A percentile compares a stretch with the other conserved stretches of the same genome.
Conservation (phyloP, 352 stramenopile species). For the Phytophthora sp. region DNA sequence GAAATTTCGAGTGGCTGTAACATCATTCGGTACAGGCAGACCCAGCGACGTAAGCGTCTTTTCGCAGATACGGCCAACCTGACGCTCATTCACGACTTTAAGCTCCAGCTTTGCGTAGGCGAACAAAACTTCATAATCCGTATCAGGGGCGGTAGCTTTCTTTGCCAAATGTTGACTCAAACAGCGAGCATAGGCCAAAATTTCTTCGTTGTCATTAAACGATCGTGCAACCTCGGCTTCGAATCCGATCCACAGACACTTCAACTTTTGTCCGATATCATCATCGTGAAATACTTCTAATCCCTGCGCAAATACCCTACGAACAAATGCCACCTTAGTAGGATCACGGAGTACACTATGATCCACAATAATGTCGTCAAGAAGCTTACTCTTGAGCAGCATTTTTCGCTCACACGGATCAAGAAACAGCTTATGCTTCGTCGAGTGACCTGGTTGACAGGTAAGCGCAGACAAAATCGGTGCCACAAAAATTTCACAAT, state of each 20-base stretch:
- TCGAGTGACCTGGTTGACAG: slow-evolving; percentile 4
- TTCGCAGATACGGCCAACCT: slow-evolving; percentile 61
- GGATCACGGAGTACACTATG: slow-evolving; percentile 29
- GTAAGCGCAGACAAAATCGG: slow-evolving; percentile 59
- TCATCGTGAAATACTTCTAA: slow-evolving; percentile 33
- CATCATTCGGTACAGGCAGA: neutral
- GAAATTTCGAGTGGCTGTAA: slow-evolving; percentile 22
- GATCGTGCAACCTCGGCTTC: slow-evolving; percentile 35
- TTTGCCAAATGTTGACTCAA: slow-evolving; percentile 45
- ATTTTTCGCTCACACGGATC: slow-evolving; percentile 25
- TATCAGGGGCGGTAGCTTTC: slow-evolving; percentile 1
- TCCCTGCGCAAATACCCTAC: slow-evolving; percentile 37
- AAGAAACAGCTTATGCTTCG: slow-evolving; percentile 34
- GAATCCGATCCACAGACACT: slow-evolving; percentile 60
- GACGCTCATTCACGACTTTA: slow-evolving; percentile 44
- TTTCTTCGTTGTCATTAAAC: neutral
- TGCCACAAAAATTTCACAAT: slow-evolving; percentile 40
- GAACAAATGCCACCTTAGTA: slow-evolving; percentile 53
- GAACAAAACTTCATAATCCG: slow-evolving; percentile 40
- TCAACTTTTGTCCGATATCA: slow-evolving; percentile 26
- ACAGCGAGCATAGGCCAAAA: slow-evolving; percentile 23
- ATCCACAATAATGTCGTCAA: slow-evolving; percentile 34
- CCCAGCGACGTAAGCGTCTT: slow-evolving; percentile 51
- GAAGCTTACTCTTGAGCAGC: slow-evolving; percentile 28
- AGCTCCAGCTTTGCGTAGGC: slow-evolving; percentile 66